Percentiles rank a stretch among this genome's conserved stretches.
Conservation (phyloP, 768 basidiomycete genomes). For the Hysterangium stoloniferum region DNA sequence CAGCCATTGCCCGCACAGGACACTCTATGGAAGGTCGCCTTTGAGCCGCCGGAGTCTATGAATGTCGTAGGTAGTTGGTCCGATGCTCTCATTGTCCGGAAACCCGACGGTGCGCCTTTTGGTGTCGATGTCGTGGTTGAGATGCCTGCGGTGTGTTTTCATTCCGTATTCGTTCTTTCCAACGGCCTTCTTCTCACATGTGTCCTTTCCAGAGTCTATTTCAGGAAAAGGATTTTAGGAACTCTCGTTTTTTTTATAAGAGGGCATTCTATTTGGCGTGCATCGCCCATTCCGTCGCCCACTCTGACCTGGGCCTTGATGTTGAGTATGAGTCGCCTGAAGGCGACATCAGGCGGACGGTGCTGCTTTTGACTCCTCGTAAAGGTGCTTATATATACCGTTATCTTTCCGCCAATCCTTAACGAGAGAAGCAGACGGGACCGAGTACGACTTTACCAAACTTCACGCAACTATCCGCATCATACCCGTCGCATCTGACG, state of each 20-base stretch:
- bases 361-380: conserved; percentile 50
- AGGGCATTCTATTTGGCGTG: conserved; percentile 82
- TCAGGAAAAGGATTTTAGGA: conserved; percentile 91
- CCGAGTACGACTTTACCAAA: conserved; percentile 52
- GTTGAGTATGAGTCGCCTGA: conserved; percentile 48
- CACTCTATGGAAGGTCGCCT: conserved; percentile 84
- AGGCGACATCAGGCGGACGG: conserved; percentile 58
- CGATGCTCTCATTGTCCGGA: conserved; percentile 65
- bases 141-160: conserved; percentile 68
- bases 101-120: conserved; percentile 55
- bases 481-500: conserved; percentile 53
- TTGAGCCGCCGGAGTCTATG: conserved; percentile 69
- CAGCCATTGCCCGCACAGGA: conserved; percentile 66
- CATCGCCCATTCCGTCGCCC: conserved; percentile 54
- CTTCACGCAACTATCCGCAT: conserved; percentile 66
- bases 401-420: background rate
- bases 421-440: conserved; percentile 42
- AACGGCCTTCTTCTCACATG: background rate
- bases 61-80: conserved; percentile 83
- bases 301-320: conserved; percentile 44
- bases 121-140: conserved; percentile 76
- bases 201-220: conserved; percentile 51
- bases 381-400: conserved; percentile 32
- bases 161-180: background rate
- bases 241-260: conserved; percentile 88